Base-by-base conservation (phyloP, 2,329 filamentous ascomycete species). In the Neonectria ditissima region DNA sequence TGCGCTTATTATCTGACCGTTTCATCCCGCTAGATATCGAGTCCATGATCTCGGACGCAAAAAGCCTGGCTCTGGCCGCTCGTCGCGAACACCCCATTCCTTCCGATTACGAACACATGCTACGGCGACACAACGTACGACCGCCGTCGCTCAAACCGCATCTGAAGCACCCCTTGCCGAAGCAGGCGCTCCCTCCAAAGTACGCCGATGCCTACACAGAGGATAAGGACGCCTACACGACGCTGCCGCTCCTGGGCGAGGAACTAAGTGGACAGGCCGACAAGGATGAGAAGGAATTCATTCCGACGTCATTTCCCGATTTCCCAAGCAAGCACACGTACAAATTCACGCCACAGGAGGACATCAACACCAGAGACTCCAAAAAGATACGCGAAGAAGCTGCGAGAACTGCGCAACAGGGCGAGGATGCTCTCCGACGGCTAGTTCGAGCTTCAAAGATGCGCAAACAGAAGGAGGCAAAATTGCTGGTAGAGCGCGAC, bases 251-350 rank as follows among this genome's bases (percentile, higher is more conserved):
- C 9, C 79, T 86, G 16, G 84, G 85, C 24, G 76, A 81, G 5
- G 87, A 89, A 58, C 79, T 91, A 2, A 89, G 87, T 62, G 88
- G 88, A 39, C 81, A 82, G 60, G 70, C 79, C 1, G 88, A 90
- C 66, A 89, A 88, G 70, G 81, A 84, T 9, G 75, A 80, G 13
- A 86, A 85, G 69, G 59, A 75, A 24, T 89, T 87, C 75, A 89
- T 91, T 11, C 88, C 88, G 0, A 76, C 78, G 37, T 81, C 82
- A 0, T 89, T 91, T 55, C 88, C 88, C 0, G 81, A 84, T 10
- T 90, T 90, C 63, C 88, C 88, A 0, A 89, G 87, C 73, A 86
- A 85, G 48, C 87, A 90, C 70, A 90, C 88, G 4, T 91, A 89
- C 76, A 84, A 83, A 41, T 86, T 84, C 70, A 90, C 88, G 0